Evolutionary conservation across 768 basidiomycete genomes (phyloP).

Genomic region (Leccinellum luteum): DNA sequence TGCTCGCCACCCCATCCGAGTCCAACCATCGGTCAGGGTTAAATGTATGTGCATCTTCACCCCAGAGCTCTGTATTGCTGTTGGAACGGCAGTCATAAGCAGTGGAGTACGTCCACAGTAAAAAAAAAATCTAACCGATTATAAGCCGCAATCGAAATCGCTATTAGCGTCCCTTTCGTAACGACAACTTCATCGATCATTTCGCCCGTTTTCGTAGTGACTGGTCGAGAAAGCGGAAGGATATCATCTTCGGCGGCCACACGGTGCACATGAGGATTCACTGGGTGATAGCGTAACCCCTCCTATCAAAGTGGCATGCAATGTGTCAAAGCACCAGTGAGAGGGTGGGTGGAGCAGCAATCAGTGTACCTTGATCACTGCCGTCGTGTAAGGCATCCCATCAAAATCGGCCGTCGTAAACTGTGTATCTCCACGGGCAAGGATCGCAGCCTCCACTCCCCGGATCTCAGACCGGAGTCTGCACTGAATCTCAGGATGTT

Average conservation of each 20-base stretch:
- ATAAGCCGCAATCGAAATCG: constrained; percentile 53
- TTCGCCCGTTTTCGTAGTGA: constrained; percentile 44
- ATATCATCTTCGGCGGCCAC: constrained; percentile 50
- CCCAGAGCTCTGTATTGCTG: constrained; percentile 31
- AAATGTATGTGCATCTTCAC: constrained; percentile 32
- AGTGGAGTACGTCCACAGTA: not conserved
- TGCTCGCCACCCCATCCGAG: constrained; percentile 14
- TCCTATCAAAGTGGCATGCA: constrained; percentile 33
- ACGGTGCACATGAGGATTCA: constrained; percentile 49
- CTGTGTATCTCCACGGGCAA: constrained; percentile 10
- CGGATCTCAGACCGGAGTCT: constrained; percentile 45
- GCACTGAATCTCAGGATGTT: constrained; percentile 53
- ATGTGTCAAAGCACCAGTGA: constrained; percentile 15
- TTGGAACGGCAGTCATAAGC: not conserved
- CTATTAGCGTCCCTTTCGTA: constrained; percentile 42
- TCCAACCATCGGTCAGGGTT: constrained; percentile 31
- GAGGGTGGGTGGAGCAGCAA: constrained; percentile 15
- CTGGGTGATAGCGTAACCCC: constrained; percentile 47
- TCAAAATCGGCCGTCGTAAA: constrained; percentile 44
- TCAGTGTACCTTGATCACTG: constrained; percentile 31
- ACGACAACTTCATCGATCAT: constrained; percentile 43
- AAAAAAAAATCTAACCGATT: constrained; percentile 40
- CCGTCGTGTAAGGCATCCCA: constrained; percentile 44
- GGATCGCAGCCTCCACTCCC: constrained; percentile 4
- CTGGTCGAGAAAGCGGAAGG: constrained; percentile 55